phyloP scores from a whole-genome alignment of 2,329 filamentous ascomycete species.

The Apiospora sp. region DNA sequence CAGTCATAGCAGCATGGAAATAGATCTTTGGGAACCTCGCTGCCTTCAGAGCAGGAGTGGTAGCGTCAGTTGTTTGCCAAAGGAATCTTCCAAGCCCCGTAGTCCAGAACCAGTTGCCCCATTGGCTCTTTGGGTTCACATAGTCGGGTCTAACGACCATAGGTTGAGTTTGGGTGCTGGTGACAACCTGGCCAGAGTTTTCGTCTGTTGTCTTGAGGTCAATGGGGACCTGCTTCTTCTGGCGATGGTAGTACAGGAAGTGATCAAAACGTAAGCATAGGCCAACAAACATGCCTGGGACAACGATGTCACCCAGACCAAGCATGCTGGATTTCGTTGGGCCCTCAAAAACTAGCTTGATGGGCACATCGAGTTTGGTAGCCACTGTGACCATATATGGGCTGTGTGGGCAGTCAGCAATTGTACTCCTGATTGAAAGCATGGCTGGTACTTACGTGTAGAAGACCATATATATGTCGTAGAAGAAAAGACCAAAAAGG shows the following conservation, averaged over 20 bases:
- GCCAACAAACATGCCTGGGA: constrained; percentile 90
- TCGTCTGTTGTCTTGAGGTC: constrained; percentile 43
- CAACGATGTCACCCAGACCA: constrained; percentile 90
- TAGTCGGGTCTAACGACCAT: constrained; percentile 61
- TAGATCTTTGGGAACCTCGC: constrained; percentile 81
- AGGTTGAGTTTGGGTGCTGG: constrained; percentile 49
- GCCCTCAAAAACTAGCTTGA: constrained; percentile 82
- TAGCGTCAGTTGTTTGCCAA: constrained; percentile 40
- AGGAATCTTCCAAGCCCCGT: constrained; percentile 39
- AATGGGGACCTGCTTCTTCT: constrained; percentile 59
- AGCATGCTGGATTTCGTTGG: constrained; percentile 81
- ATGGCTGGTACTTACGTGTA: constrained; percentile 69
- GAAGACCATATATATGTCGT: constrained; percentile 94
- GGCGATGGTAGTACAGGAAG: constrained; percentile 79
- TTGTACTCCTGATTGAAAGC: no score
- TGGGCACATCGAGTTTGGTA: constrained; percentile 87
- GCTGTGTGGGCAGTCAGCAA: constrained; percentile 47
- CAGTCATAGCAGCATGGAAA: constrained; percentile 78
- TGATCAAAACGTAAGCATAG: constrained; percentile 92
- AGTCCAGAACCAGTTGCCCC: constrained; percentile 88
- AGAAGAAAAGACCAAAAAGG: constrained; percentile 83
- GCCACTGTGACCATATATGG: constrained; percentile 89
- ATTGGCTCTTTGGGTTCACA: constrained; percentile 71
- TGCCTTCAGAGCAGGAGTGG: constrained; percentile 48
- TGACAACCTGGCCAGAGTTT: constrained; percentile 44